These are phyloP conservation scores for Chrysosphaeria jannelii DNA, from an alignment of 2,329 filamentous ascomycete genomes.

Conservation along the genomic window DNA sequence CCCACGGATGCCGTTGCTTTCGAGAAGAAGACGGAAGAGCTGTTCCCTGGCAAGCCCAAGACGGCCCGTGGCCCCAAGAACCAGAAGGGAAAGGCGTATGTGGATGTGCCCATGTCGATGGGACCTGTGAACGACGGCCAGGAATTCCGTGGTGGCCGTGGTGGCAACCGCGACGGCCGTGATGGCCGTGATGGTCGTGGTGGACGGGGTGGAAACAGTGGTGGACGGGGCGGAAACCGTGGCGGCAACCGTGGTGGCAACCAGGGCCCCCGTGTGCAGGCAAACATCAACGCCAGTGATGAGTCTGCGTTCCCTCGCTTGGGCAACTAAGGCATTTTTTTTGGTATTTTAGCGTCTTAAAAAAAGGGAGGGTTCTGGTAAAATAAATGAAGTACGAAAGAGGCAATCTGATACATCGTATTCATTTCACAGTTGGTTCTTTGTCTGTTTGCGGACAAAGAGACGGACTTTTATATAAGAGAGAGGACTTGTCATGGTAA, in stretches of 20 bases:
- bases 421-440: no score
- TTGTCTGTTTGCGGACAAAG: no score
- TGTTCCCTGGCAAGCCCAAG: slow-evolving; percentile 66
- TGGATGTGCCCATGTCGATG: no score
- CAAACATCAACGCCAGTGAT: slow-evolving; percentile 24
- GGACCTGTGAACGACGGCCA: no score
- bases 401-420: no score
- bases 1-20: slow-evolving; percentile 49
- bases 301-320: slow-evolving; percentile 29
- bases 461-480: no score
- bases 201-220: slow-evolving; percentile 18
- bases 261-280: slow-evolving; percentile 15
- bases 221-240: slow-evolving; percentile 16
- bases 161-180: slow-evolving; percentile 14
- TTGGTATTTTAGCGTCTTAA: neutral
- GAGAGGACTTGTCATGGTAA: no score
- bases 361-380: no score
- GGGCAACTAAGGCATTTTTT: slow-evolving; percentile 8
- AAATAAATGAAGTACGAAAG: no score
- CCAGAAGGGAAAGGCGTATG: no score
- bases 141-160: slow-evolving; percentile 16
- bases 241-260: slow-evolving; percentile 14
- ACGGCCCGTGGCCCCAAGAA: slow-evolving; percentile 75
- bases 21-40: slow-evolving; percentile 33
- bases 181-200: slow-evolving; percentile 10